Conservation (phyloP, 768 basidiomycete species). For the Solioccasus polychromus region DNA sequence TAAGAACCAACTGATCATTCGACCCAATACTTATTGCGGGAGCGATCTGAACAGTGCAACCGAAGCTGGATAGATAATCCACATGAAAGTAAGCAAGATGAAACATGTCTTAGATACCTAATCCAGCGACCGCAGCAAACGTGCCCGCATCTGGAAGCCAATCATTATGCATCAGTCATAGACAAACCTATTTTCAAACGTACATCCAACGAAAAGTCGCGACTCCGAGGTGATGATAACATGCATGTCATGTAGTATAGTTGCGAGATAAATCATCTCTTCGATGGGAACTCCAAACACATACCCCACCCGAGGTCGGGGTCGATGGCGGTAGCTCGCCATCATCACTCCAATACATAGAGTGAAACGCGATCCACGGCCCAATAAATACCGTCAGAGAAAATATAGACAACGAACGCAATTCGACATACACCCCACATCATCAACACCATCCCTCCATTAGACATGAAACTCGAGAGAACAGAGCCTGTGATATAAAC, state of each 20-base stretch:
- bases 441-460: constrained; percentile 45
- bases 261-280: constrained; percentile 23
- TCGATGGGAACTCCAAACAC: neutral
- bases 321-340: constrained; percentile 37
- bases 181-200: constrained; percentile 15
- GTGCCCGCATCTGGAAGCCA: constrained; percentile 44
- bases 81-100: neutral
- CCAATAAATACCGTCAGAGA: constrained; percentile 30
- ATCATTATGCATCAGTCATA: neutral
- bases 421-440: constrained; percentile 38
- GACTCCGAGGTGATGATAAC: constrained; percentile 50
- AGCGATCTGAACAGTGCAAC: constrained; percentile 60
- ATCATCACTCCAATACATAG: constrained; percentile 36
- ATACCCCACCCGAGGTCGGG: constrained; percentile 37
- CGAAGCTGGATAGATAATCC: no score
- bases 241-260: constrained; percentile 66
- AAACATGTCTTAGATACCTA: constrained; percentile 20
- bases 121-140: constrained; percentile 41
- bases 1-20: constrained; percentile 34
- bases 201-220: constrained; percentile 60
- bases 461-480: constrained; percentile 41
- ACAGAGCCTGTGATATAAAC: constrained; percentile 38
- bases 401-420: neutral
- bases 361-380: constrained; percentile 33
- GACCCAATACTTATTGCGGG: constrained; percentile 60